A percentile compares a stretch with the other conserved stretches of the same genome.
Evolutionary conservation across 805 yeast genomes (phyloP).

Genomic region (Saturnispora serradocipensis): DNA sequence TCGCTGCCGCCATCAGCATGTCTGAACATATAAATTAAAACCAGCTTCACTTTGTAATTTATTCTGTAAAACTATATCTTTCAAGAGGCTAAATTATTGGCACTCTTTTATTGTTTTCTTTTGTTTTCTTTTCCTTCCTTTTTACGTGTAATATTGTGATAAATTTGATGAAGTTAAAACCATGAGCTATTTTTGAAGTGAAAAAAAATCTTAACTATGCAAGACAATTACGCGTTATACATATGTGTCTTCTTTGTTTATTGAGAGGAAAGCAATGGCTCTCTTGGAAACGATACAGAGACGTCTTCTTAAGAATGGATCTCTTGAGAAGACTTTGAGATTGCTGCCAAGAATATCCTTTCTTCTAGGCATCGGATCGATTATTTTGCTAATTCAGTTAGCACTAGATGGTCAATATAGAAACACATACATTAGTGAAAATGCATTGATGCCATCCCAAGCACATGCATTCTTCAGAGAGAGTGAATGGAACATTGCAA

Average conservation of each 20-base stretch:
- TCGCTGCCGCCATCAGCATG: constrained; percentile 13
- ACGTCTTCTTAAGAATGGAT: constrained; percentile 34
- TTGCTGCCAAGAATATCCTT: constrained; percentile 36
- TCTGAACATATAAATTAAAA: background rate
- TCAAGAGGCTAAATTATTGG: background rate
- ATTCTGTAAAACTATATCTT: background rate
- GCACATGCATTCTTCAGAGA: constrained; percentile 88
- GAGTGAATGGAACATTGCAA: constrained; percentile 83
- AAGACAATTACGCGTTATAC: background rate
- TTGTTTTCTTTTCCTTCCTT: background rate
- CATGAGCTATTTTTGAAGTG: background rate
- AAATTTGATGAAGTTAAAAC: background rate
- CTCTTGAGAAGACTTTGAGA: constrained; percentile 37
- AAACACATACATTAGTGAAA: constrained; percentile 82
- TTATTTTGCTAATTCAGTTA: constrained; percentile 50
- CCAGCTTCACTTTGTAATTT: background rate
- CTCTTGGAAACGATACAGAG: constrained; percentile 37
- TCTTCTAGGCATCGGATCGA: constrained; percentile 36
- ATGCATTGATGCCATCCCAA: constrained; percentile 95
- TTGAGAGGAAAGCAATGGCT: constrained; percentile 29
- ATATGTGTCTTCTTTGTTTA: background rate
- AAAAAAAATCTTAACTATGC: background rate
- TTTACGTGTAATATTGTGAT: background rate
- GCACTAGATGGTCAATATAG: constrained; percentile 81
- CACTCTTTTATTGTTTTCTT: background rate